Percentiles rank a stretch among this genome's conserved stretches.
Conservation (phyloP, 23 red algal genomes). For the Gracilaria gracilis region DNA sequence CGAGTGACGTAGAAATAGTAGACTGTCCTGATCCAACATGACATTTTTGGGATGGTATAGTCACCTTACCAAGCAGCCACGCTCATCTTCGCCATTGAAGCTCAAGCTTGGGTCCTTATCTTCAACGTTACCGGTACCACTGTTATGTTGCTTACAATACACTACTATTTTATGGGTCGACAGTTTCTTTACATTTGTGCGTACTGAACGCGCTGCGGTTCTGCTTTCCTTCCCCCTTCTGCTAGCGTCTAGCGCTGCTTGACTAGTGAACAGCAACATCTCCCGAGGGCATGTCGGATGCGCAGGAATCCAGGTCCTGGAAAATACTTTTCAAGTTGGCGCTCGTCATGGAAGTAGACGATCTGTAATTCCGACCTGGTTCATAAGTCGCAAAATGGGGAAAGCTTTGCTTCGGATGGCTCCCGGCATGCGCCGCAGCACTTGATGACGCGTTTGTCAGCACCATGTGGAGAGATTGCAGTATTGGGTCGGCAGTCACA, state of each 20-base stretch:
- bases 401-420: not conserved
- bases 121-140: not conserved
- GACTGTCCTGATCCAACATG: not conserved
- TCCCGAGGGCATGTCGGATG: not conserved
- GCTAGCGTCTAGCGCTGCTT: not conserved
- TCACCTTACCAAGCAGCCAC: too few relatives aligned
- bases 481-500: not conserved
- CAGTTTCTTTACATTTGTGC: not conserved
- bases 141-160: not conserved
- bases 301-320: not conserved
- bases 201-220: not conserved
- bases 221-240: not conserved
- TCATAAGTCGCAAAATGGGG: conserved; percentile 2
- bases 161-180: not conserved
- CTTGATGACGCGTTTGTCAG: not conserved
- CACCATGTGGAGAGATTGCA: conserved; percentile 27
- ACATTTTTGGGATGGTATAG: too few relatives aligned
- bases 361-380: conserved; percentile 11
- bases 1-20: not conserved
- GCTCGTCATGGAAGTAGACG: not conserved
- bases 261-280: not conserved
- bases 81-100: not conserved
- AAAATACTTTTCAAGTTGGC: conserved; percentile 10
- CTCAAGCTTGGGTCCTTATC: not conserved
- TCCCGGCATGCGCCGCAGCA: not conserved